Evolutionary conservation across 768 basidiomycete species (phyloP), one percentile per base, ranked within the genome.

Genomic region (Imleria badia): DNA sequence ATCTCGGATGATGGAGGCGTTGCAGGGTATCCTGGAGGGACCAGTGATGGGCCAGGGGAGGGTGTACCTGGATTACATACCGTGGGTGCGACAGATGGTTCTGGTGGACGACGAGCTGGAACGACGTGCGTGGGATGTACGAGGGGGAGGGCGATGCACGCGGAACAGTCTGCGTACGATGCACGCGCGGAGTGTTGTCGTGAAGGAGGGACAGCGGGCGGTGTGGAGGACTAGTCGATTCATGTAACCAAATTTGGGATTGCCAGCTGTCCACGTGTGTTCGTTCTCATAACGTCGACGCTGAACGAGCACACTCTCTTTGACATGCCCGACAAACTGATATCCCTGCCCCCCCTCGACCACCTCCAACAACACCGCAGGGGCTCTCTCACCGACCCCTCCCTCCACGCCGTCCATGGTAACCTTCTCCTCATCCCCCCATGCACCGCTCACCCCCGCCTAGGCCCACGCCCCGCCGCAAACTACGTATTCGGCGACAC

Each of bases 301-400:
- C 6, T 26, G 26, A 26, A 26, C 26, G 26, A 26, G 26, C 26
- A 26, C 26, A 26, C n/a, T n/a, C n/a, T n/a, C n/a, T n/a, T n/a
- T n/a, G n/a, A n/a, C n/a, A 26, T 59, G 55, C 57, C 53, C 50
- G 64, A 63, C 60, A 58, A 68, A 17, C 74, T 80, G 44, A 75
- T 82, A 5, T 80, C 87, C 50, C 80, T 92, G 30, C 84, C 86
- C 3, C 89, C 89, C 10, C 83, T 91, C 63, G 86, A 90, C 67
- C 85, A 81, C 67, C 79, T 91, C 23, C 89, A 90, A 68, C 89
- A 81, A 51, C 90, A 91, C 66, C 82, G 89, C n/a, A 75, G 89
- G 54, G 88, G 88, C 55, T 91, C 91, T 2, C 86, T 90, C 66
- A 89, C 89, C 9, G 91, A 92, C 75, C 89, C 89, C 4, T 85